A percentile compares a stretch with the other conserved stretches of the same genome.
phyloP scores from a whole-genome alignment of 495 filamentous ascomycete genomes.

The Aspergillus nidulans region DNA sequence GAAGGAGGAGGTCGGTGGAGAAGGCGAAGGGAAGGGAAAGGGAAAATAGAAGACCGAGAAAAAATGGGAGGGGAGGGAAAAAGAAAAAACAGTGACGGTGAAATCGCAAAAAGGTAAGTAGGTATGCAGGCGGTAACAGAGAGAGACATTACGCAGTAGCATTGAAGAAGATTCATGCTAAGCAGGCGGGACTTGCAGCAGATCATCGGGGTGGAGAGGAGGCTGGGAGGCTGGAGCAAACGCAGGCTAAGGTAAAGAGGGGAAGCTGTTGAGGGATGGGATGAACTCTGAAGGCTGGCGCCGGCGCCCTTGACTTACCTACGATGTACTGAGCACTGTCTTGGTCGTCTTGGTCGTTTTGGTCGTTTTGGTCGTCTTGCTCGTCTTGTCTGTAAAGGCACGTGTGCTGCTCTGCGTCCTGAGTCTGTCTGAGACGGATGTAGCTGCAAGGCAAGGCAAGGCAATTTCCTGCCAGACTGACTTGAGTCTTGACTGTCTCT shows the following conservation, averaged over 20 bases:
- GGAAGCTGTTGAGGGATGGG: slow-evolving; percentile 11
- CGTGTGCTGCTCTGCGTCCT: slow-evolving; percentile 23
- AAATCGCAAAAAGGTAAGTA: slow-evolving; percentile 15
- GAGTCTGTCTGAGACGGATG: neutral
- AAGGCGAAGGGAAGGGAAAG: slow-evolving; percentile 21
- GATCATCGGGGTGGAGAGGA: slow-evolving; percentile 26
- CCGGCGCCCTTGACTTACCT: neutral
- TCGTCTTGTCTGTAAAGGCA: slow-evolving; percentile 14
- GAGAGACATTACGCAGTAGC: neutral
- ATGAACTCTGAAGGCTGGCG: slow-evolving; percentile 10
- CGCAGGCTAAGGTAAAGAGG: slow-evolving; percentile 20
- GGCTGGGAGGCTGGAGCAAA: slow-evolving; percentile 26
- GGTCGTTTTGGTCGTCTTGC: too few relatives aligned
- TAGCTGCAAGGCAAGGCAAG: slow-evolving; percentile 13
- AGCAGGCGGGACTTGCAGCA: slow-evolving; percentile 5
- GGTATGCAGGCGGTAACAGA: slow-evolving; percentile 1
- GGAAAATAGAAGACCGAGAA: slow-evolving; percentile 30
- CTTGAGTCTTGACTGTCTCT: too few relatives aligned
- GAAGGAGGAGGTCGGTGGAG: slow-evolving; percentile 19
- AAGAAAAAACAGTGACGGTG: slow-evolving; percentile 10
- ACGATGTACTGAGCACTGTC: too few relatives aligned
- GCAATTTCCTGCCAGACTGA: slow-evolving; percentile 17
- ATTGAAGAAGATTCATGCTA: neutral
- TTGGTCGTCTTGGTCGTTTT: too few relatives aligned
- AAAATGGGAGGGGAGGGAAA: slow-evolving; percentile 14